Evolutionary conservation across 352 stramenopile species (phyloP).

Genomic region (Peronosclerospora sorghi): DNA sequence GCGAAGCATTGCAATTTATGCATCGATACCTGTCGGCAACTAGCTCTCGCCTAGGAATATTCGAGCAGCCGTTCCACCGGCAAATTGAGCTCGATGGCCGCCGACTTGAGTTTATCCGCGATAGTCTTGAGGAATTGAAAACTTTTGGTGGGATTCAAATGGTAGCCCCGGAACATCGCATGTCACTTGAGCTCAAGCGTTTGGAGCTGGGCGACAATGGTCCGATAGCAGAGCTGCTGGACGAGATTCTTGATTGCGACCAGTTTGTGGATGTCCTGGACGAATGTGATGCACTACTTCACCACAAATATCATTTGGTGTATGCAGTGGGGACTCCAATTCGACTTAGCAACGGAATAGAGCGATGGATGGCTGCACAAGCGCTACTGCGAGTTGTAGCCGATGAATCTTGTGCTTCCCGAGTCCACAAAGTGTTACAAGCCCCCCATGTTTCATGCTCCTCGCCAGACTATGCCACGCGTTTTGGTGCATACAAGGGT

Average conservation of each 20-base stretch:
- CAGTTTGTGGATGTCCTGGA: too few species aligned
- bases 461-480: slow-evolving; percentile 24
- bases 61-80: slow-evolving; percentile 61
- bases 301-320: too few species aligned
- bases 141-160: slow-evolving; percentile 41
- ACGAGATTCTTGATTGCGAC: slow-evolving; percentile 33
- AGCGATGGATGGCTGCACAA: too few species aligned
- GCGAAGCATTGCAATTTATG: too few species aligned
- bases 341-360: slow-evolving; percentile 34
- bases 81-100: slow-evolving; percentile 26
- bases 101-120: slow-evolving; percentile 20
- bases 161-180: slow-evolving; percentile 75
- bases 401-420: background rate
- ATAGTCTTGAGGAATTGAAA: slow-evolving; percentile 30
- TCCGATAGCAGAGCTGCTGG: slow-evolving; percentile 8
- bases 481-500: too few species aligned
- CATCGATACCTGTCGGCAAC: slow-evolving; percentile 34
- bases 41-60: slow-evolving; percentile 27
- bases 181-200: slow-evolving; percentile 85
- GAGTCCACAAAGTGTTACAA: slow-evolving; percentile 27
- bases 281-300: too few species aligned
- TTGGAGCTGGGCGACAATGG: slow-evolving; percentile 5
- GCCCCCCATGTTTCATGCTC: slow-evolving; percentile 24
- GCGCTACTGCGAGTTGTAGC: slow-evolving; percentile 23
- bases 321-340: slow-evolving; percentile 34